phyloP scores from a whole-genome alignment of 1,284 basidiomycete species.

The Pseudozyma hubeiensis region DNA sequence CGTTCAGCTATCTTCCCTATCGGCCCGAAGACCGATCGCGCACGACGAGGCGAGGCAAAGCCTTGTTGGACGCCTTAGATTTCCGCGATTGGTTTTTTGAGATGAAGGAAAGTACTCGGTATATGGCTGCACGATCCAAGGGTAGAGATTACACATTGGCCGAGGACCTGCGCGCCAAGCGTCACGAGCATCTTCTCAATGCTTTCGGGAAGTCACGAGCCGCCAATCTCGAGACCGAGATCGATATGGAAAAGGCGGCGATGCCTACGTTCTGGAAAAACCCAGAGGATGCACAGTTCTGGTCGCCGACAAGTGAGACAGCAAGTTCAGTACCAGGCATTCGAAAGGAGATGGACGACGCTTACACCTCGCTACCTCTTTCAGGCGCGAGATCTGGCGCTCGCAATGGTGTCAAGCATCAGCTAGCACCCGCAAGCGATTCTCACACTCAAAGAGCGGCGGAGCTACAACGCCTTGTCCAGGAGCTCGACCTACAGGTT shows the following conservation, averaged over 20 bases:
- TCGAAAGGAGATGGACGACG: slow-evolving; percentile 1
- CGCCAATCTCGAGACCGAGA: slow-evolving; percentile 36
- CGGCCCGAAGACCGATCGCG: slow-evolving; percentile 56
- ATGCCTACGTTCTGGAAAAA: slow-evolving; percentile 51
- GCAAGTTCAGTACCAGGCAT: not conserved
- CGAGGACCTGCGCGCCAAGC: slow-evolving; percentile 54
- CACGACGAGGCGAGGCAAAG: slow-evolving; percentile 38
- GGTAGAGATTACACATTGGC: slow-evolving; percentile 48
- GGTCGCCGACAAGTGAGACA: slow-evolving; percentile 5
- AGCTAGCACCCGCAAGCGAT: slow-evolving; percentile 1
- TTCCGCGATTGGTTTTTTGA: slow-evolving; percentile 61
- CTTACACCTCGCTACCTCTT: slow-evolving; percentile 10
- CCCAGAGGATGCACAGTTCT: slow-evolving; percentile 18
- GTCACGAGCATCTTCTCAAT: slow-evolving; percentile 50
- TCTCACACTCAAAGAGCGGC: slow-evolving; percentile 20
- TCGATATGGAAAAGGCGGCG: slow-evolving; percentile 41
- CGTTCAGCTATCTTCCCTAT: slow-evolving; percentile 80
- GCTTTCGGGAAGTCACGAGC: slow-evolving; percentile 49
- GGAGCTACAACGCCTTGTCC: slow-evolving; percentile 33
- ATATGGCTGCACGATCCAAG: slow-evolving; percentile 46
- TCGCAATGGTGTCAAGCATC: slow-evolving; percentile 9
- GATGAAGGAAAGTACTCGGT: slow-evolving; percentile 54
- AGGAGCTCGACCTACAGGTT: slow-evolving; percentile 43
- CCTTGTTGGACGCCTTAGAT: slow-evolving; percentile 54
- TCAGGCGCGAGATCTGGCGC: not conserved